Conservation (phyloP, 164 flowering plant genomes). For the Nelumbo lutea region DNA sequence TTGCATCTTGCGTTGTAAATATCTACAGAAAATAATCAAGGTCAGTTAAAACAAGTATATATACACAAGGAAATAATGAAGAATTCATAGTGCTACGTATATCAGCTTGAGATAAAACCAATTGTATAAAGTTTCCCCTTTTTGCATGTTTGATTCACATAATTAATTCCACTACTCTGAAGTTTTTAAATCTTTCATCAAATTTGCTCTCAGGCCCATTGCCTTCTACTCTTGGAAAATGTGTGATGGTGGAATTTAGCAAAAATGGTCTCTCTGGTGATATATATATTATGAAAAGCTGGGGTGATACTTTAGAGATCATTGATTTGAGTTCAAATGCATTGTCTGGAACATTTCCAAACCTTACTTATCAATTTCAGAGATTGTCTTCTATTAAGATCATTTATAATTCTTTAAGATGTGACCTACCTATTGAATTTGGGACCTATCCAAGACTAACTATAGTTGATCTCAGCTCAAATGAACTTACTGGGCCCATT, state of each 20-base stretch:
- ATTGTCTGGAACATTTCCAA: conserved; percentile 70
- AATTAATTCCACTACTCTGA: conserved; percentile 62
- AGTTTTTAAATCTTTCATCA: conserved; percentile 73
- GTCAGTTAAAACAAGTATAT: too few species aligned
- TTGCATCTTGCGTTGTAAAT: too few species aligned
- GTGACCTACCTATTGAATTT: conserved; percentile 52
- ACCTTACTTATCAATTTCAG: conserved; percentile 42
- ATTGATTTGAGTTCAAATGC: conserved; percentile 82
- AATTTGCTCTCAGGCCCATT: conserved; percentile 63
- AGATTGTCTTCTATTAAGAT: conserved; percentile 46
- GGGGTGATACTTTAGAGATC: conserved; percentile 55
- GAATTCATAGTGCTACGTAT: too few species aligned
- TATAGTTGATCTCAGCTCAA: conserved; percentile 66
- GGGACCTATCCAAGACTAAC: conserved; percentile 38
- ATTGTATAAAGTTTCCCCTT: neutral
- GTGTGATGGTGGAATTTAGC: conserved; percentile 62
- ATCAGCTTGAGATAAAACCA: too few species aligned
- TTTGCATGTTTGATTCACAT: conserved; percentile 53
- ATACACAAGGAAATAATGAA: too few species aligned
- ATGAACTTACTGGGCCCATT: conserved; percentile 59
- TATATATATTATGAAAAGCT: conserved; percentile 48
- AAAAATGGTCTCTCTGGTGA: conserved; percentile 61
- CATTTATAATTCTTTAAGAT: conserved; percentile 60
- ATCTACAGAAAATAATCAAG: too few species aligned
- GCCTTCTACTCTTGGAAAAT: conserved; percentile 53